These are phyloP conservation scores for Dothiorella sarmentorum DNA, from an alignment of 2,329 filamentous ascomycete species.

Conservation along the genomic window DNA sequence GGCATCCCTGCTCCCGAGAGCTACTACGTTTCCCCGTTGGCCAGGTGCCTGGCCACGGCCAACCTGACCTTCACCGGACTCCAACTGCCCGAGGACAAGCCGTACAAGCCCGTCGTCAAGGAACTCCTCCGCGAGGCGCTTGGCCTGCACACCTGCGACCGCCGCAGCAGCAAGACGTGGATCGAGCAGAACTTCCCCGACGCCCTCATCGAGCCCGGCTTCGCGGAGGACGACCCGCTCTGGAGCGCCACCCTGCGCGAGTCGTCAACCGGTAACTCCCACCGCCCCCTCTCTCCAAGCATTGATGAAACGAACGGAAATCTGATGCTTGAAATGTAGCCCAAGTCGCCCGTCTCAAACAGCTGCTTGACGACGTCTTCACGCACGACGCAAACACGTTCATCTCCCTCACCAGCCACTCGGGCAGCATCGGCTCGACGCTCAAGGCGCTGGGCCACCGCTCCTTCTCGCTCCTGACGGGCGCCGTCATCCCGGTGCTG, in stretches of 20 bases:
- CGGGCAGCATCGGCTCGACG: conserved; percentile 55
- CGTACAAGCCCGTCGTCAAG: conserved; percentile 60
- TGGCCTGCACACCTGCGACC: conserved; percentile 66
- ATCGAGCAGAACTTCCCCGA: conserved; percentile 53
- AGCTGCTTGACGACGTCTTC: conserved; percentile 54
- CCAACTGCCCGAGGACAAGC: conserved; percentile 46
- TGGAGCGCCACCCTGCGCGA: conserved; percentile 40
- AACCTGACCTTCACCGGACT: conserved; percentile 59
- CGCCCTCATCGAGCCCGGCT: conserved; percentile 59
- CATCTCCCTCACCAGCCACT: conserved; percentile 57
- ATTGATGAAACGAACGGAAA: neutral
- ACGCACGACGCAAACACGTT: conserved; percentile 44
- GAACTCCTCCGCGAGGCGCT: conserved; percentile 65
- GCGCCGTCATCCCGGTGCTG: conserved; percentile 65
- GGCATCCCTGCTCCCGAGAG: conserved; percentile 59
- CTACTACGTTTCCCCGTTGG: conserved; percentile 64
- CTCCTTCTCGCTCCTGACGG: conserved; percentile 61
- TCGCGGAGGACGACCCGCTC: conserved; percentile 56
- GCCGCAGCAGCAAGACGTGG: conserved; percentile 53
- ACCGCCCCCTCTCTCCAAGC: neutral
- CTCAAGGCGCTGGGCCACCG: conserved; percentile 59
- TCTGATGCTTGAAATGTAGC: neutral
- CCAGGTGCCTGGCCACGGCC: conserved; percentile 61
- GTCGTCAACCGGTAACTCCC: conserved; percentile 5
- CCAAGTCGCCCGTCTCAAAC: conserved; percentile 23